Evolutionary conservation across 495 filamentous ascomycete genomes (phyloP), one percentile per base, ranked within the genome.

Genomic region (Barbatosphaeria neglecta): DNA sequence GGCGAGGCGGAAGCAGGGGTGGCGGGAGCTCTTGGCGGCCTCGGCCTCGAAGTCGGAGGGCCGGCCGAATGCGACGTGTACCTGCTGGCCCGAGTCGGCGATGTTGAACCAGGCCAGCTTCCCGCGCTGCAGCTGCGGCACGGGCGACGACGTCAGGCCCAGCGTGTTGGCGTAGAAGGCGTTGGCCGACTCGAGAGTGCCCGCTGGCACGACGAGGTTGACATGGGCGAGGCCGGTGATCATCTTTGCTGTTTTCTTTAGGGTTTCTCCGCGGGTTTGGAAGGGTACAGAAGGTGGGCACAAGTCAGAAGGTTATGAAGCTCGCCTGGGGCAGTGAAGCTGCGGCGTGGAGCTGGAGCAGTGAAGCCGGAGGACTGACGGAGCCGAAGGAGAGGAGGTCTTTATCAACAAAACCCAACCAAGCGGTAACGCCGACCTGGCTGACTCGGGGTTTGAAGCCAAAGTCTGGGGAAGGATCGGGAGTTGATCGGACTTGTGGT

Each of bases 81-180:
- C 58, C 55, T 83, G 79, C 52, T 83, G 78, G 4, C 76, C 74
- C 11, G 69, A 71, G 2, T 65, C 55, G 2, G 56, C 70, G 42
- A 82, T 75, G 49, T 83, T 69, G 63, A 81, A 81, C 76, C 79
- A 83, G 11, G 70, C 61, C 1, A 81, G 59, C 0, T 61, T 68
- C 2, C 67, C 74, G 24, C 53, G 63, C 44, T 78, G 75, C 0
- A 71, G 49, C 13, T 59, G 48, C 0, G 79, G 78, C 7, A 81
- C 77, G 3, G 71, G 59, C 0, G 67, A 62, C 4, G 69, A 52
- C 3, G 53, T 67, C 15, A 83, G 60, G 22, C 69, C 72, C 0
- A 82, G 66, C 0, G 76, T 82, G 3, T 53, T 50, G 45, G 57
- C 69, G 59, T 82, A 83, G 65, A 83, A 83, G 10, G 57, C 63